Conservation (phyloP, 257 asterid genomes). For the Agastache rugosa region DNA sequence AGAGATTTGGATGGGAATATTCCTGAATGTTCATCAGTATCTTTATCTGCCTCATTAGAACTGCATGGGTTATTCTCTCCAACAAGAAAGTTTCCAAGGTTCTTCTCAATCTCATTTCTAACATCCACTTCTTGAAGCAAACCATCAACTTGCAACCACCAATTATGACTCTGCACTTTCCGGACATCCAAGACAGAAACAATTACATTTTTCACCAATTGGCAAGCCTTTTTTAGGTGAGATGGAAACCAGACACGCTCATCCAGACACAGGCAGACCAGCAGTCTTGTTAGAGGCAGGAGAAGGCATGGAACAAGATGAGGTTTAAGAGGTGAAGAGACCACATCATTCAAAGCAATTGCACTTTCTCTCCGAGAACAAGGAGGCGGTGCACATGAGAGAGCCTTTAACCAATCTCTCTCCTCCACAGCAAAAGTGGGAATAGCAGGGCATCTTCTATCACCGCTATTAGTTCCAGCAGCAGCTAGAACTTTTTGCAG, state of each 20-base stretch:
- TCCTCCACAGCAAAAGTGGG: constrained; percentile 86
- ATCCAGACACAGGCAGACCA: constrained; percentile 70
- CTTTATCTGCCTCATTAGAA: constrained; percentile 48
- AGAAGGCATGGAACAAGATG: constrained; percentile 82
- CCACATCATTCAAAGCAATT: constrained; percentile 73
- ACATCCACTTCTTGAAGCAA: constrained; percentile 73
- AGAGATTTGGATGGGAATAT: constrained; percentile 58
- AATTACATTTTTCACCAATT: constrained; percentile 60
- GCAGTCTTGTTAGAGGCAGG: constrained; percentile 67
- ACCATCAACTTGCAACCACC: constrained; percentile 77
- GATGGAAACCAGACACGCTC: constrained; percentile 86
- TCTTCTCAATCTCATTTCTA: constrained; percentile 64
- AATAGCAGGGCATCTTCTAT: constrained; percentile 54
- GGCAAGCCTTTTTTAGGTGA: constrained; percentile 67
- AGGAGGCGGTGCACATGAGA: constrained; percentile 84
- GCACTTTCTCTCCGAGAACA: constrained; percentile 97
- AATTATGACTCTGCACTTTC: constrained; percentile 54
- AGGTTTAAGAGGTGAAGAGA: constrained; percentile 69
- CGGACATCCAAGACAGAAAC: constrained; percentile 62
- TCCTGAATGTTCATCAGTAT: constrained; percentile 47
- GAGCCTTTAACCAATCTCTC: constrained; percentile 95
- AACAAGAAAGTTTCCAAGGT: constrained; percentile 56
- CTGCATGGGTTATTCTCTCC: constrained; percentile 50
- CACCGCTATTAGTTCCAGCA: constrained; percentile 54
- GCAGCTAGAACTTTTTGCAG: constrained; percentile 76